Evolutionary conservation across 768 basidiomycete species (phyloP).

Genomic region (Pisolithus microcarpus): DNA sequence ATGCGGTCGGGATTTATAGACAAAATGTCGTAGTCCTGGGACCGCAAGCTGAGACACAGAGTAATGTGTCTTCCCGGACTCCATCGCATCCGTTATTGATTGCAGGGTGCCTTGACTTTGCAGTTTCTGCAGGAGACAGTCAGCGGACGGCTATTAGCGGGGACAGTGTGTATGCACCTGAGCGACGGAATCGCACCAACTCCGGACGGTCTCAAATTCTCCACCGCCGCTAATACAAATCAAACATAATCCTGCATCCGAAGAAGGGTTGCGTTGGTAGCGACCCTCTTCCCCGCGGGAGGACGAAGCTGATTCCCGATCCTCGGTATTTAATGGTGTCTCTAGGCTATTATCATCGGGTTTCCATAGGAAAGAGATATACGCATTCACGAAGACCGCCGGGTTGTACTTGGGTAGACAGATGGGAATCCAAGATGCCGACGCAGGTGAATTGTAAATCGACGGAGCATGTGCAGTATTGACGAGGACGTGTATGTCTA

Average conservation of each 20-base stretch:
- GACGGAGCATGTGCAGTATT: slow-evolving; percentile 86
- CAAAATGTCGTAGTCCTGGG: slow-evolving; percentile 86
- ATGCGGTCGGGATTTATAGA: slow-evolving; percentile 85
- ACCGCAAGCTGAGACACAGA: slow-evolving; percentile 71
- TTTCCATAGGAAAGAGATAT: slow-evolving; percentile 64
- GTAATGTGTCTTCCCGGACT: slow-evolving; percentile 51
- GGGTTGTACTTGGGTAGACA: slow-evolving; percentile 95
- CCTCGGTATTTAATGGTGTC: not conserved
- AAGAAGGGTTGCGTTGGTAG: slow-evolving; percentile 15
- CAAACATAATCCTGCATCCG: slow-evolving; percentile 46
- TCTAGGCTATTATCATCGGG: slow-evolving; percentile 16
- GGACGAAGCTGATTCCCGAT: not conserved
- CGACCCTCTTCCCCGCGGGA: not conserved
- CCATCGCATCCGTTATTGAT: slow-evolving; percentile 42
- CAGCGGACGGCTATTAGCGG: not conserved
- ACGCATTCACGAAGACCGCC: slow-evolving; percentile 84
- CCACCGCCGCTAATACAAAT: slow-evolving; percentile 76
- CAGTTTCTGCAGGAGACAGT: slow-evolving; percentile 44
- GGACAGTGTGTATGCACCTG: slow-evolving; percentile 35
- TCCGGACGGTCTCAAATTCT: slow-evolving; percentile 78
- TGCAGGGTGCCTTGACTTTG: slow-evolving; percentile 50
- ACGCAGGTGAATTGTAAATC: slow-evolving; percentile 64
- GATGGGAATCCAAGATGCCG: slow-evolving; percentile 91
- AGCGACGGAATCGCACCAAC: slow-evolving; percentile 64
- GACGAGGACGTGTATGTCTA: slow-evolving; percentile 84